Evolutionary conservation across 23 red algal genomes (phyloP).

Genomic region (Gracilaria caudata): DNA sequence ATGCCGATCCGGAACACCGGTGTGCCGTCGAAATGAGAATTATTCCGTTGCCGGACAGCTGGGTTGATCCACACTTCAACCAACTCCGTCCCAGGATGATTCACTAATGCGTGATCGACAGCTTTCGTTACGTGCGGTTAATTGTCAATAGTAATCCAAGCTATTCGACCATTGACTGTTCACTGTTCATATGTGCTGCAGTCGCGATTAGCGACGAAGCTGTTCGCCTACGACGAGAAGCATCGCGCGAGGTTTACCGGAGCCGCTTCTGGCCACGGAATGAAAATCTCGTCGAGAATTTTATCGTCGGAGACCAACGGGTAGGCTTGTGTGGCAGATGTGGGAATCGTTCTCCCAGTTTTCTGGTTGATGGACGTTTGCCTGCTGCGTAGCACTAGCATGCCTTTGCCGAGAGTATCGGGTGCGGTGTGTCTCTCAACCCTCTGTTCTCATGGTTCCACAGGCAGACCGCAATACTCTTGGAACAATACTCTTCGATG

Average conservation of each 20-base stretch:
- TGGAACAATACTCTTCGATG: neutral
- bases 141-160: neutral
- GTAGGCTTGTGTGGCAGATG: neutral
- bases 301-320: slow-evolving; percentile 43
- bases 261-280: slow-evolving; percentile 18
- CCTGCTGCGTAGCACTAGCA: neutral
- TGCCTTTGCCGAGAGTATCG: slow-evolving; percentile 49
- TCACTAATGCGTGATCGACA: neutral
- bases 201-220: neutral
- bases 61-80: neutral
- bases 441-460: slow-evolving; percentile 44
- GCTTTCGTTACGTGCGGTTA: neutral
- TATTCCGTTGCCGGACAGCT: neutral
- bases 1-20: neutral
- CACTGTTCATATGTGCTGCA: neutral
- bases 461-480: slow-evolving; percentile 37
- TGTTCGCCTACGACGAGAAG: slow-evolving; percentile 27
- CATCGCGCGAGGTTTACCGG: slow-evolving; percentile 43
- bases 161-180: neutral
- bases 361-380: slow-evolving; percentile 28
- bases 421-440: slow-evolving; percentile 39
- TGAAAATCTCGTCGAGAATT: slow-evolving; percentile 45
- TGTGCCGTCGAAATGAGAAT: neutral
- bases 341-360: slow-evolving; percentile 29
- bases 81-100: neutral